phyloP scores from a whole-genome alignment of 2,329 filamentous ascomycete species.

The Elsinoe necatrix region DNA sequence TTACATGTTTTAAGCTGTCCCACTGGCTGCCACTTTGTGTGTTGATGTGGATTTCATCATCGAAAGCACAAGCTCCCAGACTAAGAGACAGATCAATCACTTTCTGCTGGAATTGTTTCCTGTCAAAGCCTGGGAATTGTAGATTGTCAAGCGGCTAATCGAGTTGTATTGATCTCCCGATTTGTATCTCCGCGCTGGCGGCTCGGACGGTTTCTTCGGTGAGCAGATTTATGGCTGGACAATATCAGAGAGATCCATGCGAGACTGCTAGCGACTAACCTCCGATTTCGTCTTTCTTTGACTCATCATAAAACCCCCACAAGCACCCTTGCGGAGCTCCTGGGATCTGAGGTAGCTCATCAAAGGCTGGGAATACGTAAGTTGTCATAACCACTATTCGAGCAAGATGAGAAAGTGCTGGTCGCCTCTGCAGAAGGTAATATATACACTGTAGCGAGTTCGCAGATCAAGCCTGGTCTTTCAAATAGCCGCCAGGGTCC shows the following conservation, averaged over 20 bases:
- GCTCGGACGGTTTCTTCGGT: conserved; percentile 36
- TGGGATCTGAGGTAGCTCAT: conserved; percentile 34
- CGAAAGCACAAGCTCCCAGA: conserved; percentile 30
- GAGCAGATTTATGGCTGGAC: conserved; percentile 31
- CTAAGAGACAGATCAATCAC: conserved; percentile 21
- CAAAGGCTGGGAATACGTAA: conserved; percentile 33
- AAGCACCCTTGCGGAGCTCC: conserved; percentile 34
- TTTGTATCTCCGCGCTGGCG: conserved; percentile 35
- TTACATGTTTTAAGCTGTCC: conserved; percentile 32
- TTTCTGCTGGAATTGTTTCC: conserved; percentile 31
- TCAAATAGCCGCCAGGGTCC: no score
- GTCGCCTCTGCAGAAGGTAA: no score
- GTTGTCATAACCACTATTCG: not conserved
- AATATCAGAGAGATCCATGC: not conserved
- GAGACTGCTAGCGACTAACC: conserved; percentile 30
- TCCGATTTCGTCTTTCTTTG: conserved; percentile 36
- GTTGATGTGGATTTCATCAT: conserved; percentile 20
- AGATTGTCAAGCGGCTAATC: conserved; percentile 34
- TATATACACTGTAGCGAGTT: not conserved
- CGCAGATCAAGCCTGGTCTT: not conserved
- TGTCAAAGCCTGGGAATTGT: conserved; percentile 30
- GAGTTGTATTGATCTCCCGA: conserved; percentile 35
- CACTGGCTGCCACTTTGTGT: conserved; percentile 40
- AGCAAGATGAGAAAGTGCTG: no score
- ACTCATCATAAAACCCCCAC: conserved; percentile 41